Conservation (phyloP, 2,329 filamentous ascomycete species). For the Ascochyta rabiei region DNA sequence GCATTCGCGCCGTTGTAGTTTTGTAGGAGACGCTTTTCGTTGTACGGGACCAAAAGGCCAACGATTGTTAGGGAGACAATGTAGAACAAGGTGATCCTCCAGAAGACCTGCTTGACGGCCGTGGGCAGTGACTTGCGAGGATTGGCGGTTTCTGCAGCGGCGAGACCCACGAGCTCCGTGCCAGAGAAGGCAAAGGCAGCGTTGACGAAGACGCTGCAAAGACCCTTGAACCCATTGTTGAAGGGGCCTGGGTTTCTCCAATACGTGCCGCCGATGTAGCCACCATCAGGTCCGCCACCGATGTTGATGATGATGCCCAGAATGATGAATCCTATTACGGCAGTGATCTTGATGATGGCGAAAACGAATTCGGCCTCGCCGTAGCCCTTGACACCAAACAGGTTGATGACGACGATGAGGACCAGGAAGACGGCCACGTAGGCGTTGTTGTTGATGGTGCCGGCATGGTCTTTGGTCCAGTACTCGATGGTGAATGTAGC, state of each 20-base stretch:
- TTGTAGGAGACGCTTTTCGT: constrained; percentile 67
- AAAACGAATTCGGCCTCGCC: constrained; percentile 91
- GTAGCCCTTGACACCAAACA: constrained; percentile 72
- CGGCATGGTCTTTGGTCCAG: constrained; percentile 64
- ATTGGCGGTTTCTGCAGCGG: constrained; percentile 64
- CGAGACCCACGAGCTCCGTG: constrained; percentile 66
- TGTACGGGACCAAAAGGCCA: constrained; percentile 79
- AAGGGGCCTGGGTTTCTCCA: constrained; percentile 85
- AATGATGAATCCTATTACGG: constrained; percentile 87
- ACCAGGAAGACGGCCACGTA: constrained; percentile 84
- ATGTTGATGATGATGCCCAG: constrained; percentile 86
- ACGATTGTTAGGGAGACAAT: constrained; percentile 80
- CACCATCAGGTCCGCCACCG: constrained; percentile 66
- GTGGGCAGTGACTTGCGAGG: constrained; percentile 57
- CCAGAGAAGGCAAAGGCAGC: constrained; percentile 68
- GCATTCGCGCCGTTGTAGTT: constrained; percentile 66
- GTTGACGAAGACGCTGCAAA: constrained; percentile 68
- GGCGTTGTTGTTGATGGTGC: constrained; percentile 57
- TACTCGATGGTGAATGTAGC: constrained; percentile 84
- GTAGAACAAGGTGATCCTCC: constrained; percentile 71
- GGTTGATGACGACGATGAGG: constrained; percentile 78
- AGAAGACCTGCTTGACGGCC: constrained; percentile 55
- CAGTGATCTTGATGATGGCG: constrained; percentile 82
- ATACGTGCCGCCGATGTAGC: constrained; percentile 79
- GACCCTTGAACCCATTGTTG: constrained; percentile 70